These are phyloP conservation scores for Penicillium sp. DNA, from an alignment of 2,329 filamentous ascomycete genomes.

Conservation along the genomic window DNA sequence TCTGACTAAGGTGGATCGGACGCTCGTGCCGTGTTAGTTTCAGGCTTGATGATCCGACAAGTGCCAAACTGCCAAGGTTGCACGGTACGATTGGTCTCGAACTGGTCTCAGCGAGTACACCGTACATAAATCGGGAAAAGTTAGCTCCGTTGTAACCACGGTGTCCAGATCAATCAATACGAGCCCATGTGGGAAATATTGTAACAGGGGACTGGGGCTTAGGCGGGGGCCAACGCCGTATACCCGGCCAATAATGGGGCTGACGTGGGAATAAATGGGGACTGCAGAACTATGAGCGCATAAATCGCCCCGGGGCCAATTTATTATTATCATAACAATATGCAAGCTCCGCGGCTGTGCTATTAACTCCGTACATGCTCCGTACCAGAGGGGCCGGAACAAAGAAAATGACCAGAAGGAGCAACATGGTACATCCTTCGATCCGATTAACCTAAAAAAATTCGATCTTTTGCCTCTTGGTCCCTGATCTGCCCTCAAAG, in stretches of 20 bases:
- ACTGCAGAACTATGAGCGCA: background rate
- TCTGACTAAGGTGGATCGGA: slow-evolving; percentile 19
- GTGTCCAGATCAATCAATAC: slow-evolving; percentile 1
- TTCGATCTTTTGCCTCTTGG: background rate
- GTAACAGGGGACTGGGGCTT: background rate
- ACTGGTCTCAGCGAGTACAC: background rate
- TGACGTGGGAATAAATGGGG: background rate
- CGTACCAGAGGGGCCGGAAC: background rate
- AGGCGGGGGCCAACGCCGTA: background rate
- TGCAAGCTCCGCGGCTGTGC: background rate
- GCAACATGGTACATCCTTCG: background rate
- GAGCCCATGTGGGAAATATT: background rate
- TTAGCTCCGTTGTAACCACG: background rate
- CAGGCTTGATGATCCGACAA: slow-evolving; percentile 30
- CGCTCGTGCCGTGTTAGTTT: slow-evolving; percentile 30
- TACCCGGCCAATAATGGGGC: background rate
- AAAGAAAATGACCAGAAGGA: background rate
- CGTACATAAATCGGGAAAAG: background rate
- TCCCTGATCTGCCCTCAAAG: background rate
- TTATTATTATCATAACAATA: background rate
- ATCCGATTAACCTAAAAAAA: background rate
- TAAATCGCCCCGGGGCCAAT: background rate
- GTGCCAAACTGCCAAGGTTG: background rate
- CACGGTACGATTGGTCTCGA: background rate
- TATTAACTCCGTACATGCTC: background rate